Conservation (phyloP, 352 stramenopile species). For the Bremia lactucae region DNA sequence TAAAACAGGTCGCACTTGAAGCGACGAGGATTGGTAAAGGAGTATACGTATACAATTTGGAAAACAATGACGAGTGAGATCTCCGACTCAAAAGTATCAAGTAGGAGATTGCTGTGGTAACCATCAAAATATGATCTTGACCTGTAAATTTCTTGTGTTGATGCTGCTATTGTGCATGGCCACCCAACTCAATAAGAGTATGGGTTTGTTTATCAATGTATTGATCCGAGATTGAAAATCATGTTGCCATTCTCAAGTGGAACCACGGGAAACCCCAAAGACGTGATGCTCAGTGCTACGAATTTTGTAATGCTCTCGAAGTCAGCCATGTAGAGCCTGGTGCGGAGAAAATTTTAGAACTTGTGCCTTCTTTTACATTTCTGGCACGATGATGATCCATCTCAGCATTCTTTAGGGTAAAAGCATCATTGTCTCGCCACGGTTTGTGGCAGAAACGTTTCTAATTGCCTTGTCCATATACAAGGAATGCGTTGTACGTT, state of each 20-base stretch:
- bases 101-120: too few relatives aligned
- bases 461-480: conserved; percentile 59
- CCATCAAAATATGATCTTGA: too few relatives aligned
- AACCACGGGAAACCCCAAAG: conserved; percentile 86
- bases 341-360: conserved; percentile 32
- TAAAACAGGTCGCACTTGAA: too few relatives aligned
- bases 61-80: conserved; percentile 3
- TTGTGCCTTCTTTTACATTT: conserved; percentile 96
- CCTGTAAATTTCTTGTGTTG: too few relatives aligned
- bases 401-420: conserved; percentile 71
- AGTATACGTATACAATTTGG: conserved; percentile 29
- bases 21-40: conserved; percentile 23
- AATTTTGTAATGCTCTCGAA: conserved; percentile 91
- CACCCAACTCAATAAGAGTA: conserved; percentile 23
- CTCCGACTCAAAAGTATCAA: conserved; percentile 26
- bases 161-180: too few relatives aligned
- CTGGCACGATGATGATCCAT: conserved; percentile 81
- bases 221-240: conserved; percentile 46
- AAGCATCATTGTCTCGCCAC: conserved; percentile 76
- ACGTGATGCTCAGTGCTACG: conserved; percentile 59
- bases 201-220: conserved; percentile 31
- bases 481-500: too few relatives aligned
- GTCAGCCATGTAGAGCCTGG: conserved; percentile 52
- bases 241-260: conserved; percentile 88
- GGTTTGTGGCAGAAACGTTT: conserved; percentile 87